A percentile compares a stretch with the other conserved stretches of the same genome.
phyloP scores from a whole-genome alignment of 2,329 filamentous ascomycete species.

The Drechslerella dactyloides region DNA sequence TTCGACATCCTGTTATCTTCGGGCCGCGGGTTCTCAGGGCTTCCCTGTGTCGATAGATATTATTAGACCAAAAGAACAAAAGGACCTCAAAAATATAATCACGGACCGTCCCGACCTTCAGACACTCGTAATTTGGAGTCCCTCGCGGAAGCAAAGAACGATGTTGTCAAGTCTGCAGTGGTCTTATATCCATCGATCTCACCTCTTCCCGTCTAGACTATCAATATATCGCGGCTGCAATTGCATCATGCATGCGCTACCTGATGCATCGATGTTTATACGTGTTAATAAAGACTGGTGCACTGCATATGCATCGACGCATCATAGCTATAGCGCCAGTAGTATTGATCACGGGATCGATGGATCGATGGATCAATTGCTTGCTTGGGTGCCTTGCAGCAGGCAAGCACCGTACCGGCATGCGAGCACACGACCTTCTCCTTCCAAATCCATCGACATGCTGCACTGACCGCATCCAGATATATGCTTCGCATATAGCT shows the following conservation, averaged over 20 bases:
- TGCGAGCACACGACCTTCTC: not conserved
- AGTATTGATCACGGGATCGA: no score
- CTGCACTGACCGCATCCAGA: not conserved
- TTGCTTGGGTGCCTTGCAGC: no score
- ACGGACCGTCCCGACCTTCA: not conserved
- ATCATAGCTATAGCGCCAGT: no score
- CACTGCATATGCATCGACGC: no score
- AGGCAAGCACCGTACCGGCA: not conserved
- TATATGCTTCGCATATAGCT: not conserved
- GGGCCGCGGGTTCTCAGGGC: not conserved
- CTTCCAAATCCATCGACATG: not conserved
- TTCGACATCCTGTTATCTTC: conserved; percentile 6
- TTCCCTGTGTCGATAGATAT: not conserved
- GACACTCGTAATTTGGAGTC: conserved; percentile 21
- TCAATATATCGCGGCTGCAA: no score
- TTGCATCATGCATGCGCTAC: no score
- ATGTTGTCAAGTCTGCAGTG: not conserved
- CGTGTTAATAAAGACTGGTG: no score
- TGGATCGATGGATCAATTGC: no score
- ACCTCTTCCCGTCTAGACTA: no score
- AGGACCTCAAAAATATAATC: not conserved
- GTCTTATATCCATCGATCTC: not conserved
- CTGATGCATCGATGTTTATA: no score
- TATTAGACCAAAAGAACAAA: conserved; percentile 6
- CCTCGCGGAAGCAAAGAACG: conserved; percentile 30